phyloP scores from a whole-genome alignment of 2,329 filamentous ascomycete genomes.

The Trichothecium roseum region DNA sequence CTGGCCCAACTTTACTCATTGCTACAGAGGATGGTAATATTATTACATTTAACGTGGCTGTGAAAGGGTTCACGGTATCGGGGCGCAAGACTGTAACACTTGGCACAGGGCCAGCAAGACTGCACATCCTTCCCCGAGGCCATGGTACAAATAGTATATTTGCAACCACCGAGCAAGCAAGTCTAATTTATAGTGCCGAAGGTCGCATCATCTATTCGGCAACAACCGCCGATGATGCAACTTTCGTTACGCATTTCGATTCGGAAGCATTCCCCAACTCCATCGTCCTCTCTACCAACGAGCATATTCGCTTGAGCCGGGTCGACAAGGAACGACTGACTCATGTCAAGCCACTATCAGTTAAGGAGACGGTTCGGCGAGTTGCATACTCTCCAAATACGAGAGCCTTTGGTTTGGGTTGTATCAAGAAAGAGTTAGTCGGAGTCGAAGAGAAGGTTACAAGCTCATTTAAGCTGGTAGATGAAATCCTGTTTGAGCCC shows the following conservation, averaged over 20 bases:
- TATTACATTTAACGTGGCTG: constrained; percentile 67
- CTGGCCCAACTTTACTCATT: constrained; percentile 68
- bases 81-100: constrained; percentile 73
- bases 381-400: constrained; percentile 75
- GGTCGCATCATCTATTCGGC: constrained; percentile 86
- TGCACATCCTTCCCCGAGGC: constrained; percentile 65
- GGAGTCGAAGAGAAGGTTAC: constrained; percentile 64
- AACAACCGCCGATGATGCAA: constrained; percentile 79
- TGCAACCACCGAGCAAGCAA: constrained; percentile 88
- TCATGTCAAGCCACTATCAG: constrained; percentile 69
- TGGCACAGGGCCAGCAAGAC: constrained; percentile 73
- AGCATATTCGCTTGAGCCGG: constrained; percentile 66
- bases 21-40: constrained; percentile 91
- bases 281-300: constrained; percentile 69
- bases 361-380: constrained; percentile 75
- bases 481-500: constrained; percentile 78
- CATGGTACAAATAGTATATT: constrained; percentile 71
- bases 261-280: constrained; percentile 69
- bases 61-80: constrained; percentile 50
- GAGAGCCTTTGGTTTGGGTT: constrained; percentile 78
- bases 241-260: constrained; percentile 74
- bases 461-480: constrained; percentile 79
- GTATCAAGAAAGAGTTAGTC: constrained; percentile 63
- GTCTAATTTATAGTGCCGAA: constrained; percentile 82
- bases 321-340: constrained; percentile 81